Base-by-base conservation (phyloP, 164 flowering plant species). In the Echeveria elegans region DNA sequence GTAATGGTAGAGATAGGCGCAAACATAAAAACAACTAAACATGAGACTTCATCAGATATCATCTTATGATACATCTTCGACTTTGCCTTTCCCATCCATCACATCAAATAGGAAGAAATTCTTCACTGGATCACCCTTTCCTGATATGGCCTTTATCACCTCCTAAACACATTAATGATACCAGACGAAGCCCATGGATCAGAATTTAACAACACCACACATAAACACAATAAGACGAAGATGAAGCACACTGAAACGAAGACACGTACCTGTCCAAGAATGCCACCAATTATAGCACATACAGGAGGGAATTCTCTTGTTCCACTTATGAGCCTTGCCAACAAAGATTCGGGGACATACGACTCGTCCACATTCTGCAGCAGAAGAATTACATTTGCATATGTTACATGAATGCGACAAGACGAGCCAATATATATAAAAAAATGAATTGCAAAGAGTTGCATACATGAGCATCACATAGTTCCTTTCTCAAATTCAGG, bases 41-140 rank as follows among this genome's bases (percentile, higher is more conserved):
- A 40, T 40, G 52, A 47, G 24, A 19, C 9, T 6, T n/a, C n/a
- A 43, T n/a, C 56, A 48, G 56, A 48, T 48, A 21, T 48, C 56
- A 0, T 24, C 24, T 24, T 48, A 12, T 31, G 85, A 80, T 58
- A 94, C 82, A 77, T 92, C 96, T 69, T 91, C 97, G 26, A 95
- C 84, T 32, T 86, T 69, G 66, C 97, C 99, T 76, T 91, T 94
- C 2, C 99, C 97, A 74, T 89, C 90, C 81, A 77, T 64, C 6
- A 83, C 89, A 72, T 94, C 97, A 65, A 85, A 95, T 75, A 81
- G 88, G 78, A 95, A 95, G 78, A 91, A 92, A 68, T 95, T 91
- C 82, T 86, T 91, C 52, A 95, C 75, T 16, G 99, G 99, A 69
- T 83, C 90, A 9, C 97, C 97, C 77, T 95, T 95, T 50, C 97